These are phyloP conservation scores for Lichtheimia ramosa DNA, from an alignment of 371 early-diverging fungal species.

Conservation along the genomic window DNA sequence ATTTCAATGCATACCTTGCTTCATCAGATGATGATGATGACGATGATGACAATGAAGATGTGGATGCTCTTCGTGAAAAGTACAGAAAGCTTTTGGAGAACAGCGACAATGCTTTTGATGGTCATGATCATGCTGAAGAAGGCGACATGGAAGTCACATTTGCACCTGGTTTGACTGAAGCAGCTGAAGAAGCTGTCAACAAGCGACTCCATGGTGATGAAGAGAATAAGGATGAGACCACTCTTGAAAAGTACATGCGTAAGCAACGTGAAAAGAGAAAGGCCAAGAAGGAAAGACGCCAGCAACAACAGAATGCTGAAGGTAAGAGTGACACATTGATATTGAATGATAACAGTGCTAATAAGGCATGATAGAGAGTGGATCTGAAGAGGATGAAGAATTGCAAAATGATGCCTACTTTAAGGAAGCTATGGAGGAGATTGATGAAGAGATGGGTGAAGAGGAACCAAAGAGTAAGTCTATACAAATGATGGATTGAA, in stretches of 20 bases:
- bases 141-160: constrained; percentile 96
- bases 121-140: constrained; percentile 51
- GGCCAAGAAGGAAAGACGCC: constrained; percentile 55
- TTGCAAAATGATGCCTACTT: constrained; percentile 73
- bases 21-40: constrained; percentile 69
- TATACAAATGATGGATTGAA: neutral
- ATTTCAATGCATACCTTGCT: constrained; percentile 90
- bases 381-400: constrained; percentile 56
- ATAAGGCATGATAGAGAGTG: neutral
- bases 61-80: constrained; percentile 58
- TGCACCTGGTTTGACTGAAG: constrained; percentile 86
- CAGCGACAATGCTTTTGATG: constrained; percentile 32
- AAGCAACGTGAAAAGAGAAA: constrained; percentile 81
- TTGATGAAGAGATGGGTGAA: constrained; percentile 31
- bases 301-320: constrained; percentile 31
- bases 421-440: constrained; percentile 58
- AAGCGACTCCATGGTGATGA: constrained; percentile 44
- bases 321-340: neutral
- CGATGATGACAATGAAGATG: constrained; percentile 41
- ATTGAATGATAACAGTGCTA: too few species aligned
- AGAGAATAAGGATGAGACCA: constrained; percentile 70
- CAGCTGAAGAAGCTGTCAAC: constrained; percentile 57
- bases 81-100: constrained; percentile 66
- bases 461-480: constrained; percentile 26
- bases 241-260: constrained; percentile 80